Conservation (phyloP, 306 rosid genomes). For the Canavalia gladiata region DNA sequence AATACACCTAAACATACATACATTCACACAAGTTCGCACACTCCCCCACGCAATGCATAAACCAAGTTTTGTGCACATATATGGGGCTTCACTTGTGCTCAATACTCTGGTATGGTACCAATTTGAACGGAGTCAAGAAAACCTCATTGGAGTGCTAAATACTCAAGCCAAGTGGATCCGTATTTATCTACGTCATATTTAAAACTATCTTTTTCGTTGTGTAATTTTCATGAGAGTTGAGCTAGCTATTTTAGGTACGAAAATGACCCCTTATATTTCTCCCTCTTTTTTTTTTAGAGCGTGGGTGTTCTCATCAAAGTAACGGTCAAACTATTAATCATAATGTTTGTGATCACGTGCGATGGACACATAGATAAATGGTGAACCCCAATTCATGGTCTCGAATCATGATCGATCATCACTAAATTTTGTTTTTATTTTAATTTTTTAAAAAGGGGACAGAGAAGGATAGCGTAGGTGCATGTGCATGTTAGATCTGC, state of each 20-base stretch:
- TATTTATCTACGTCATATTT: neutral
- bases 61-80: constrained; percentile 31
- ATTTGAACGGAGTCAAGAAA: neutral
- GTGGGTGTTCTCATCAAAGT: neutral
- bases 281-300: neutral
- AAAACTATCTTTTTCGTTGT: neutral
- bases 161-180: neutral
- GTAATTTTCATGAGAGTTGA: neutral
- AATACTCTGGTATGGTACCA: neutral
- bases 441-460: neutral
- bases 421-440: no score
- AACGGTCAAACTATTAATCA: constrained; percentile 23
- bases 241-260: neutral
- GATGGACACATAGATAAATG: constrained; percentile 38
- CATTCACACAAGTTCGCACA: constrained; percentile 22
- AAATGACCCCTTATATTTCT: neutral
- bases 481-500: constrained; percentile 43
- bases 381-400: neutral
- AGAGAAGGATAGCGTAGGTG: neutral
- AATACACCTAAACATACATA: constrained; percentile 28
- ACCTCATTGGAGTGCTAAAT: neutral
- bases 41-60: constrained; percentile 36
- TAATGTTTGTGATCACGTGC: constrained; percentile 36
- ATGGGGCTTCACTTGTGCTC: neutral
- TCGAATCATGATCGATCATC: constrained; percentile 17